Evolutionary conservation across 148 eudicot genomes (phyloP), one percentile per base, ranked within the genome.

Genomic region (Camellia sinensis): DNA sequence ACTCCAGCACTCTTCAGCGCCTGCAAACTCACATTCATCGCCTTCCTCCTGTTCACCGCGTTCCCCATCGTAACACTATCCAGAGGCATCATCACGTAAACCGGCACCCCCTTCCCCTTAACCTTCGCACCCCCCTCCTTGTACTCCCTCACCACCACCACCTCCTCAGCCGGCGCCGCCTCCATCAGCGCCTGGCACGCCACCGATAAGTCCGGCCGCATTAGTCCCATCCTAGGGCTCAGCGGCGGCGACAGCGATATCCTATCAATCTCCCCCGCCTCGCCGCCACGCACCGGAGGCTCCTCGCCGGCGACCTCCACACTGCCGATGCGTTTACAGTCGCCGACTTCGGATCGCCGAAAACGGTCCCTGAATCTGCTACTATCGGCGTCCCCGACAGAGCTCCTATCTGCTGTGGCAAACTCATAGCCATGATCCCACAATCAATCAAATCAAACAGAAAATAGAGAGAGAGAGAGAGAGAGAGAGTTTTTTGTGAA

Each of bases 41-140:
- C 97, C 80, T 90, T 92, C 87, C 83, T 89, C 80, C 97, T 63
- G 45, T 92, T 94, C 81, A 92, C 84, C 9, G 82, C 78, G 70
- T 92, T 87, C 13, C 83, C 89, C 95, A 82, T 85, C 80, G 88
- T 90, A 79, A 94, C 97, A 62, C 91, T 94, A 29, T 94, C 98
- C 75, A 94, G 46, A 74, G 98, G 98, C 97, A 94, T 90, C 98
- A 94, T 94, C 80, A 94, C 98, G 40, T 77, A 94, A 65, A 94
- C 97, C 67, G 98, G 98, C 57, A 94, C 98, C n/a, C 98, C 95
- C 14, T 81, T 81, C 74, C 41, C 78, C 84, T 69, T 78, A 5
- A 4, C 79, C 78, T 17, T 73, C 73, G 37, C 75, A 5, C 77
- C 74, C 21, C 66, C 75, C 17, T 40, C 67, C 57, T 17, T 81